Base-by-base conservation (phyloP, 306 rosid species). In the Glycine latifolia region DNA sequence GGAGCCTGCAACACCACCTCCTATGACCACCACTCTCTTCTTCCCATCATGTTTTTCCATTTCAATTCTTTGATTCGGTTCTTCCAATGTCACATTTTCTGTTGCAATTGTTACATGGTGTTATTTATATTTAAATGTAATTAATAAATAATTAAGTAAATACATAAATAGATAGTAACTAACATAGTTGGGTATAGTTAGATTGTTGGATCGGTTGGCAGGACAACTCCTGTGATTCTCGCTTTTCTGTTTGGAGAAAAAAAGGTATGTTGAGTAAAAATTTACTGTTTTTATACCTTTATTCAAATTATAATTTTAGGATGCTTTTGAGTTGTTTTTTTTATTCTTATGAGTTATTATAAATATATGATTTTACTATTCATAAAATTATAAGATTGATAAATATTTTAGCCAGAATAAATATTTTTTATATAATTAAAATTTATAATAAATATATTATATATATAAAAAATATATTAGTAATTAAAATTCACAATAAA, bases 1-100 rank as follows among this genome's bases (percentile, higher is more conserved):
- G 6, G 97, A 89, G 62, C 98, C 98, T 7, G 92, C 96, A 3
- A 92, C 71, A 20, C 98, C 98, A 0, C 96, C 98, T 26, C 97
- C 97, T 6, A 92, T 2, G 74, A 94, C 83, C 71, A 86, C 95
- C 84, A 92, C 90, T 68, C 87, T 87, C 26, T 81, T 82, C 31
- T 78, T 71, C 15, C 46, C 26, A 0, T 3, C 26, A 55, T n/a
- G 26, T n/a, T 52, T 83, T 26, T 49, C 73, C 88, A 86, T 86
- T 54, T 81, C 60, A 41, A 14, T 14, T 50, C 39, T 49, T 33
- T 67, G 73, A 48, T 67, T 67, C 37, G 17, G 15, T 13, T 26
- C 12, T 66, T 14, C 54, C 43, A 8, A 33, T 5, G n/a, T 33
- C 16, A 12, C 9, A 3, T 4, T 10, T 26, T 60, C 20, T 54